phyloP scores from a whole-genome alignment of 1,139 yeast genomes.

The Suhomyces atakaporum region DNA sequence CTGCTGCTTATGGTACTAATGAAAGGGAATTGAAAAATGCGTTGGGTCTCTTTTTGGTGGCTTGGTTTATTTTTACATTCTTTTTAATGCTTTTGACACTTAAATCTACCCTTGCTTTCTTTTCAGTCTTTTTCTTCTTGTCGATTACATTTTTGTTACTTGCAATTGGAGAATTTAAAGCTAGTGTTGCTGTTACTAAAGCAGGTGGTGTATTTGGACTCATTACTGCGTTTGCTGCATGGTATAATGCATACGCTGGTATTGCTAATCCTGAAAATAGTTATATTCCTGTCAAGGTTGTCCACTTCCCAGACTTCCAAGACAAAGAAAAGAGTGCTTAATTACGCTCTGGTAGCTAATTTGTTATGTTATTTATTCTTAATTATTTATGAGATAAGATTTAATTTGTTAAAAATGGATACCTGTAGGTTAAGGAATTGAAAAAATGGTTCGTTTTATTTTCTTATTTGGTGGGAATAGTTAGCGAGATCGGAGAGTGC shows the following conservation, averaged over 20 bases:
- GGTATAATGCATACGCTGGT: slow-evolving; percentile 95
- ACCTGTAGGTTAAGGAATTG: background rate
- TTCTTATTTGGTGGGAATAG: no score
- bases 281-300: slow-evolving; percentile 58
- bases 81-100: slow-evolving; percentile 67
- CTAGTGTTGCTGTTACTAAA: slow-evolving; percentile 39
- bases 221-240: slow-evolving; percentile 76
- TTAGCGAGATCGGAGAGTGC: no score
- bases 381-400: slow-evolving; percentile 2
- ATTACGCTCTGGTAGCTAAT: background rate
- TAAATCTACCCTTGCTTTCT: slow-evolving; percentile 80
- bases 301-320: slow-evolving; percentile 46
- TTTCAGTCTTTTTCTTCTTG: slow-evolving; percentile 63
- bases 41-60: slow-evolving; percentile 71
- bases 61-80: slow-evolving; percentile 80
- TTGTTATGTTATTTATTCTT: slow-evolving; percentile 2
- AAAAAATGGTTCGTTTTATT: no score
- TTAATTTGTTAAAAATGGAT: slow-evolving; percentile 6
- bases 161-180: slow-evolving; percentile 55
- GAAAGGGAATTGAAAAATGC: slow-evolving; percentile 46
- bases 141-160: slow-evolving; percentile 68
- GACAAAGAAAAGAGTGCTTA: slow-evolving; percentile 15
- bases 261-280: slow-evolving; percentile 71
- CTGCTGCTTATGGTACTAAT: slow-evolving; percentile 51
- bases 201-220: slow-evolving; percentile 85